These are phyloP conservation scores for Paraleonurus japonicus DNA, from an alignment of 257 asterid species.

Conservation along the genomic window DNA sequence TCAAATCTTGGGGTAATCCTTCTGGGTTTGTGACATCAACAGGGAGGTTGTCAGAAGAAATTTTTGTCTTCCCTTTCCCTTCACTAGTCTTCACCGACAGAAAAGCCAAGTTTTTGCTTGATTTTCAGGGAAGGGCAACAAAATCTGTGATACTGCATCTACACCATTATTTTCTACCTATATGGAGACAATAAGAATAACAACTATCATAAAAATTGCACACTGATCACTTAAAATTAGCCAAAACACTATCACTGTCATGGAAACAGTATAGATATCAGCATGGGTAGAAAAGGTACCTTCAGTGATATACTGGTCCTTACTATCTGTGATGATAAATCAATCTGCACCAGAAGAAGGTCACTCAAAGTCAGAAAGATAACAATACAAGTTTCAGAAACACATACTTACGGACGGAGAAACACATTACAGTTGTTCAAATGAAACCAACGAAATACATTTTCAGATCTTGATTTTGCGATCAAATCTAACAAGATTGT, in stretches of 20 bases:
- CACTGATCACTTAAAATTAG: not conserved
- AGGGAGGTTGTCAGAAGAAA: conserved; percentile 48
- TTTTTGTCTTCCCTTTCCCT: conserved; percentile 73
- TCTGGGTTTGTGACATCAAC: conserved; percentile 51
- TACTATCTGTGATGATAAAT: conserved; percentile 77
- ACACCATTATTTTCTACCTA: conserved; percentile 76
- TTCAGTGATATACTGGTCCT: conserved; percentile 55
- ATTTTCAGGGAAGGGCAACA: conserved; percentile 66
- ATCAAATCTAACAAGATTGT: conserved; percentile 9
- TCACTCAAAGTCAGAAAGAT: conserved; percentile 28
- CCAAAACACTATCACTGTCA: not conserved
- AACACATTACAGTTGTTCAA: not conserved
- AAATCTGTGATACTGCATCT: conserved; percentile 54
- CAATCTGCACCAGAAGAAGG: conserved; percentile 61
- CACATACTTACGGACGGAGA: not conserved
- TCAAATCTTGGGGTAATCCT: conserved; percentile 61
- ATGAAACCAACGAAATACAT: not conserved
- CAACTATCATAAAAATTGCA: conserved; percentile 3
- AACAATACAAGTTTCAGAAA: not conserved
- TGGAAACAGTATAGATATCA: conserved; percentile 1
- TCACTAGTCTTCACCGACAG: conserved; percentile 48
- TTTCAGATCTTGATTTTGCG: not conserved
- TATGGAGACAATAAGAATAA: conserved; percentile 2
- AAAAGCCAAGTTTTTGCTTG: conserved; percentile 63
- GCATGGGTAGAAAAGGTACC: conserved; percentile 39